Evolutionary conservation across 1,139 yeast species (phyloP), one percentile per base, ranked within the genome.

Genomic region (Maudiozyma humilis): DNA sequence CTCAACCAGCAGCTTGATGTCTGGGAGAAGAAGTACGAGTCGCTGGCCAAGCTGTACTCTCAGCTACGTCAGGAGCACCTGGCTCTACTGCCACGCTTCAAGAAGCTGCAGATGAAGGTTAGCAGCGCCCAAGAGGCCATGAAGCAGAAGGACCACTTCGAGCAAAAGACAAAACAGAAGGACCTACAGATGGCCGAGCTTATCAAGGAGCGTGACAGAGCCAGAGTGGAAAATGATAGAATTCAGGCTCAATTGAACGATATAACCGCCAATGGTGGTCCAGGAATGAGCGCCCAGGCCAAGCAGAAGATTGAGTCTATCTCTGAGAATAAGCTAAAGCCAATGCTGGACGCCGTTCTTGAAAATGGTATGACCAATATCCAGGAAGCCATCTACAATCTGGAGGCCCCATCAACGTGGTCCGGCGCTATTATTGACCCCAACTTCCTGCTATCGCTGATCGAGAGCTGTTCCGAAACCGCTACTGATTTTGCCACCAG

Each of bases 61-160:
- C 96, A 88, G 64, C 72, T 89, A 53, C 82, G 96, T 57, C 94
- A 86, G 65, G 96, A 89, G 63, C 96, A 89, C 63, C 72, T 89
- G 59, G 85, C 82, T 50, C 68, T 88, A 50, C 72, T 89, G 55
- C 74, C 85, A 40, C 83, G 83, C 59, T 83, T 83, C 59, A 89
- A 89, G 62, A 82, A 83, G 54, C 75, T 83, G 45, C 95, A 88
- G 64, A 87, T 88, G 54, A 86, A 85, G 63, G 94, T 93, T 7
- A 83, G 89, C 25, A 83, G 94, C 48, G 96, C 96, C 7, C 95
- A 87, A 61, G 96, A 88, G 63, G 85, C 95, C 0, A 79, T 88
- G 50, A 83, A 83, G 54, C 83, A 81, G 64, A 80, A 89, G 53
- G 96, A 88, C 58, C 79, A 78, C 58, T 68, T 85, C 35, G 96